These are phyloP conservation scores for Fusarium verticillioides DNA, from an alignment of 2,329 filamentous ascomycete genomes.

Conservation along the genomic window DNA sequence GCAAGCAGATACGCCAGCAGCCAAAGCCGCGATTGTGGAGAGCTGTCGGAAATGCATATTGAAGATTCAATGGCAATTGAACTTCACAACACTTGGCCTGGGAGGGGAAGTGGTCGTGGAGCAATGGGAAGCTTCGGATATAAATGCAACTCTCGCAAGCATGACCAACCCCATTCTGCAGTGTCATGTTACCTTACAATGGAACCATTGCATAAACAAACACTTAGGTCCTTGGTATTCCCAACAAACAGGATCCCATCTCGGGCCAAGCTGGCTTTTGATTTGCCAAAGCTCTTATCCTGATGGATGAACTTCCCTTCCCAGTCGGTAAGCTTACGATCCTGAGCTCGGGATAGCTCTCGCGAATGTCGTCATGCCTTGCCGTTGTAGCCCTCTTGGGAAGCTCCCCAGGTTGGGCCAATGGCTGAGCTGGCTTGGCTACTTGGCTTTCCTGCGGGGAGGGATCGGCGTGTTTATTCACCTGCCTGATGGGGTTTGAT, in stretches of 20 bases:
- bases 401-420: constrained; percentile 14
- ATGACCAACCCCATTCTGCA: neutral
- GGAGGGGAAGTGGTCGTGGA: neutral
- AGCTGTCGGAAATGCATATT: constrained; percentile 36
- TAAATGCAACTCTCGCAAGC: constrained; percentile 30
- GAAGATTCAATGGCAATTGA: neutral
- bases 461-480: constrained; percentile 7
- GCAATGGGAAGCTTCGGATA: constrained; percentile 16
- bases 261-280: neutral
- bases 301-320: constrained; percentile 22
- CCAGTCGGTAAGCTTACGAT: constrained; percentile 33
- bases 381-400: constrained; percentile 28
- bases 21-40: constrained; percentile 30
- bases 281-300: constrained; percentile 25
- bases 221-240: constrained; percentile 4
- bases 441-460: constrained; percentile 28
- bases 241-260: constrained; percentile 18
- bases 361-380: constrained; percentile 37
- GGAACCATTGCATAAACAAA: constrained; percentile 14
- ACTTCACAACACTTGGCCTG: neutral
- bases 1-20: constrained; percentile 44
- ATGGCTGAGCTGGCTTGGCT: constrained; percentile 11
- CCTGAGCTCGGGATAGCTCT: constrained; percentile 21
- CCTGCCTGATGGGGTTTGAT: constrained; percentile 31
- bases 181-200: constrained; percentile 36